These are phyloP conservation scores for Lactarius hatsudake DNA, from an alignment of 768 basidiomycete genomes.

Conservation along the genomic window DNA sequence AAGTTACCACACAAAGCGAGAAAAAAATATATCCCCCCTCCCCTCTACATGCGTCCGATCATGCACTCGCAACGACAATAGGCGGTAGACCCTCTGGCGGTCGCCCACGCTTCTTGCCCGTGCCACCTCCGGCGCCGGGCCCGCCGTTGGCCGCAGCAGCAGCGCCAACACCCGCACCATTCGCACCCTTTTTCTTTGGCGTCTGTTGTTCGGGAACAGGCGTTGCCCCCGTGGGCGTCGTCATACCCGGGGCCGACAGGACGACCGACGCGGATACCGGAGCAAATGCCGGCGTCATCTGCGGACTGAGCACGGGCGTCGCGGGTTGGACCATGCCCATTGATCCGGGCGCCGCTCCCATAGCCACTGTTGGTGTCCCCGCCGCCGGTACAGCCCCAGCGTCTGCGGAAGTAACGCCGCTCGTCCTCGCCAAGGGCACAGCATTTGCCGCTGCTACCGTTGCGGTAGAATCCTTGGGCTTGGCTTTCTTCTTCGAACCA, in stretches of 20 bases:
- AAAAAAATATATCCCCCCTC: neutral
- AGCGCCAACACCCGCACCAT: neutral
- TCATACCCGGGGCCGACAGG: neutral
- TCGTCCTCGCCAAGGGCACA: neutral
- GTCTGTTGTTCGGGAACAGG: slow-evolving; percentile 13
- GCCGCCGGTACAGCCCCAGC: neutral
- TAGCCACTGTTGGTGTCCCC: neutral
- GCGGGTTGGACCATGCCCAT: neutral
- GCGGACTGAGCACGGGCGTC: slow-evolving; percentile 3
- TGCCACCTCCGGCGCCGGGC: neutral
- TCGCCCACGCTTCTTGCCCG: slow-evolving; percentile 28
- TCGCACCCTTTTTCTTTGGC: slow-evolving; percentile 26
- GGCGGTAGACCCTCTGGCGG: slow-evolving; percentile 31
- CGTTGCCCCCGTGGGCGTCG: neutral
- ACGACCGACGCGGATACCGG: neutral
- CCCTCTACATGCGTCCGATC: neutral
- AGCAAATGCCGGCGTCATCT: neutral
- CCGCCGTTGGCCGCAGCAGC: neutral
- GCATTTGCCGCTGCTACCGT: neutral
- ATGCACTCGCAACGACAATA: slow-evolving; percentile 36
- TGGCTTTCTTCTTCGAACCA: slow-evolving; percentile 61
- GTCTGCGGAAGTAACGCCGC: neutral
- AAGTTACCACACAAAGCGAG: slow-evolving; percentile 22
- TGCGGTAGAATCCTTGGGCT: slow-evolving; percentile 30
- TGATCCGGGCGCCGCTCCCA: neutral